Percentiles rank a stretch among this genome's conserved stretches.
Evolutionary conservation across 441 rosid genomes (phyloP).

Genomic region (Biscutella laevigata): DNA sequence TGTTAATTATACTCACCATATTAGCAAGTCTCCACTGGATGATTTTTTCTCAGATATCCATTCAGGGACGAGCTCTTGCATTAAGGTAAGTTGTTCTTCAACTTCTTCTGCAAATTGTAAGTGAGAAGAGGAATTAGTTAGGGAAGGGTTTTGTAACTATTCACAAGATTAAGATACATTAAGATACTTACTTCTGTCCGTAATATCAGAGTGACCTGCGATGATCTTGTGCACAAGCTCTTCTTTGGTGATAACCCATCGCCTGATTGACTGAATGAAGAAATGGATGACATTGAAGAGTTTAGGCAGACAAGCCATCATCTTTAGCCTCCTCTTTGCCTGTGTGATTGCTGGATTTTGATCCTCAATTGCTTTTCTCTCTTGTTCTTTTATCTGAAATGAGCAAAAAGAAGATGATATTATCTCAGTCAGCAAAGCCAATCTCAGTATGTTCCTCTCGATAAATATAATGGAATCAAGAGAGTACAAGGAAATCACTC

Average conservation of each 20-base stretch:
- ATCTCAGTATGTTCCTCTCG: neutral
- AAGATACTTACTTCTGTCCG: conserved; percentile 56
- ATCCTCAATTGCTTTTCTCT: conserved; percentile 57
- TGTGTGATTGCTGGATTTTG: conserved; percentile 72
- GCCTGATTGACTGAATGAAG: conserved; percentile 57
- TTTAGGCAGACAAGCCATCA: conserved; percentile 70
- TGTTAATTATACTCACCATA: conserved; percentile 41
- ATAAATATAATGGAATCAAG: neutral
- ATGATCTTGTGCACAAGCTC: conserved; percentile 72
- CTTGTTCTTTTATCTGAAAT: conserved; percentile 71
- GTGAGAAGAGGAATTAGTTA: neutral
- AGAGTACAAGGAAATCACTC: neutral
- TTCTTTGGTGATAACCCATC: conserved; percentile 68
- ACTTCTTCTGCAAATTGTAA: conserved; percentile 46
- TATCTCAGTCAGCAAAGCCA: neutral
- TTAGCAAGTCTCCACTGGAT: conserved; percentile 57
- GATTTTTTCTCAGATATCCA: conserved; percentile 70
- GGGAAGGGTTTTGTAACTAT: neutral
- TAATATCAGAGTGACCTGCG: conserved; percentile 48
- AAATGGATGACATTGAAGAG: conserved; percentile 67
- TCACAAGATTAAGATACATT: neutral
- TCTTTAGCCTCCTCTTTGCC: conserved; percentile 65
- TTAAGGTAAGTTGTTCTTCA: conserved; percentile 60
- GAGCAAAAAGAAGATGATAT: neutral
- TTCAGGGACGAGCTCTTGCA: conserved; percentile 73